A percentile compares a stretch with the other conserved stretches of the same genome.
Conservation (phyloP, 441 rosid species). For the Omphalea diandra region DNA sequence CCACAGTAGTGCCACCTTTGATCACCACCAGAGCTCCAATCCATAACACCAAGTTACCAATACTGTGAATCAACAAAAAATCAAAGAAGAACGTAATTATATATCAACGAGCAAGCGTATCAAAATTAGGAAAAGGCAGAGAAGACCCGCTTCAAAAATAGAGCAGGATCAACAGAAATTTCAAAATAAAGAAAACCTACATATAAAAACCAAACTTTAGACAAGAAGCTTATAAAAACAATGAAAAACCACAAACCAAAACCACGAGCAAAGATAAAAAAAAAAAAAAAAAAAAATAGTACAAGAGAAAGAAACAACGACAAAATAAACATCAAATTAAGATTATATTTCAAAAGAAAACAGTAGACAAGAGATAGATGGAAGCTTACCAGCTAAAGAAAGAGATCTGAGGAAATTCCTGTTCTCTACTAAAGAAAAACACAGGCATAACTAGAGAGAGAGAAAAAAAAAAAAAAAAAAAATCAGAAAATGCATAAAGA, state of each 20-base stretch:
- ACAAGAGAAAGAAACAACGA: neutral
- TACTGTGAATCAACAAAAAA: conserved; percentile 30
- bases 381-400: conserved; percentile 26
- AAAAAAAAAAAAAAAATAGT: conserved; percentile 11
- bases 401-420: conserved; percentile 30
- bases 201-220: neutral
- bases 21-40: conserved; percentile 45
- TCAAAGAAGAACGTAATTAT: conserved; percentile 12
- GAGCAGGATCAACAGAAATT: neutral
- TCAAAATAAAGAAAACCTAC: conserved; percentile 6
- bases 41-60: conserved; percentile 47
- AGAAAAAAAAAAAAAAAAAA: neutral
- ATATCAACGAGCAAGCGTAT: neutral
- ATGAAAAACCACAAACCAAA: conserved; percentile 26
- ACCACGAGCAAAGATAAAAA: conserved; percentile 21
- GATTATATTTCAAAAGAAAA: conserved; percentile 1
- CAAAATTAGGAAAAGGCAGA: neutral
- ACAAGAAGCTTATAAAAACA: conserved; percentile 10
- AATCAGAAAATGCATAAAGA: neutral
- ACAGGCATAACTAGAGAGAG: conserved; percentile 1
- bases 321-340: conserved; percentile 19
- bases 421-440: conserved; percentile 8
- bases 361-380: neutral
- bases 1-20: conserved; percentile 35
- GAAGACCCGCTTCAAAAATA: conserved; percentile 20